Evolutionary conservation across 352 stramenopile species (phyloP).

Genomic region (Pythium sp.): DNA sequence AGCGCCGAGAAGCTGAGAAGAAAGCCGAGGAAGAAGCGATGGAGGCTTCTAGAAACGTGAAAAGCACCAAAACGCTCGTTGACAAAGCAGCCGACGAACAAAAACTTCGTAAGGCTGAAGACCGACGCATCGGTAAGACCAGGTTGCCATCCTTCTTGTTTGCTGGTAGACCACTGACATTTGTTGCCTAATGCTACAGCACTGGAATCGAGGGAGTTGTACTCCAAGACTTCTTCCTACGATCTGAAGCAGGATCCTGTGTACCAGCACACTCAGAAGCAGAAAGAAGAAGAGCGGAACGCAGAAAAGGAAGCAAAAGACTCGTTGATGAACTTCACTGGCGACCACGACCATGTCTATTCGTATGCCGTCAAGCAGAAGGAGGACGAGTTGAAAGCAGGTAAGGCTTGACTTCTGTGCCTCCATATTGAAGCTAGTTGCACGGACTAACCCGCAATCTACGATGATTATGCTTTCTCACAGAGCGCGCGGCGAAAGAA

Average conservation of each 20-base stretch:
- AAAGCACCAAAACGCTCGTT: constrained; percentile 48
- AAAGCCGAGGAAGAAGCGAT: constrained; percentile 44
- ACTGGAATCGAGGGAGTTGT: constrained; percentile 32
- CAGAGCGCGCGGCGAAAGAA: constrained; percentile 39
- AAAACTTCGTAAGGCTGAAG: constrained; percentile 35
- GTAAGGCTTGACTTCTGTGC: neutral
- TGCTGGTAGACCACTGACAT: neutral
- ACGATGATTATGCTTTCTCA: neutral
- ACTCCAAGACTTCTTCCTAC: constrained; percentile 36
- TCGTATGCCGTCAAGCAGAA: constrained; percentile 17
- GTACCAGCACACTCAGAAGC: constrained; percentile 49
- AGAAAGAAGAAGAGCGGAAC: constrained; percentile 36
- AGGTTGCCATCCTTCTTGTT: neutral
- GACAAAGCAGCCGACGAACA: constrained; percentile 45
- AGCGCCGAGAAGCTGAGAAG: constrained; percentile 36
- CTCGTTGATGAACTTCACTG: constrained; percentile 24
- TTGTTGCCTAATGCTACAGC: constrained; percentile 8
- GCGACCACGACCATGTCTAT: constrained; percentile 22
- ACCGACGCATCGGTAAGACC: constrained; percentile 27
- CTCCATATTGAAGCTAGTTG: neutral
- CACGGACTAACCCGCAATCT: neutral
- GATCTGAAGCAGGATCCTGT: constrained; percentile 44
- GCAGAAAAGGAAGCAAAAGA: constrained; percentile 27
- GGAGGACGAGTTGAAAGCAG: constrained; percentile 19
- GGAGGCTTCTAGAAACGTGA: constrained; percentile 22